Base-by-base conservation (phyloP, 768 basidiomycete genomes). In the Auricularia heimuer region DNA sequence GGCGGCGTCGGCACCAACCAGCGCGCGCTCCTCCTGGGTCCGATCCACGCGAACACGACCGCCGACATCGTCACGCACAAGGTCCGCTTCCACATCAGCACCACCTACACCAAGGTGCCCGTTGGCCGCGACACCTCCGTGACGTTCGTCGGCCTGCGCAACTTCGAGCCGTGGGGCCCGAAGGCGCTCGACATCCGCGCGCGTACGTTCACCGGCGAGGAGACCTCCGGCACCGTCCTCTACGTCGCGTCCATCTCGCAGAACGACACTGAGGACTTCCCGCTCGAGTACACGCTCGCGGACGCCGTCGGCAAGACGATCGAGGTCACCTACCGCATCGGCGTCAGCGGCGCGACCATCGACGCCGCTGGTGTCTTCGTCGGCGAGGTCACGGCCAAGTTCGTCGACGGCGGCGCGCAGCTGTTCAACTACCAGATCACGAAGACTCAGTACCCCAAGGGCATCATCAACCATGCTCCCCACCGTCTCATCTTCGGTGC, bases 401-500 rank as follows among this genome's bases (percentile, higher is more conserved):
- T 54, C 54, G 54, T 54, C n/a, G 29, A n/a, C n/a, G 29, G n/a
- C 29, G 54, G 54, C 54, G n/a, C 18, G 54, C 54, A 54, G 54
- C 54, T 54, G 11, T 54, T 54, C 54, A n/a, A n/a, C 7, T 8
- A n/a, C 54, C n/a, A 54, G 54, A 18, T 54, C 54, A 54, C 54
- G 7, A 54, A 54, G 54, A 54, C 54, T 10, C n/a, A n/a, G n/a
- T 29, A n/a, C 54, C 54, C 54, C 54, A 29, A 54, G n/a, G 54
- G 54, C 54, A n/a, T 29, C n/a, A 54, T 54, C 54, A 29, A n/a
- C 29, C n/a, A 54, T 3, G 29, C 54, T 10, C n/a, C 54, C 54
- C 54, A 54, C 54, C 18, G 29, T n/a, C 54, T 54, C 54, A 54
- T 54, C 54, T 54, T 54, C 54, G 54, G 54, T 29, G 54, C 54